Base-by-base conservation (phyloP, 495 filamentous ascomycete species). In the Penicillium roqueforti region DNA sequence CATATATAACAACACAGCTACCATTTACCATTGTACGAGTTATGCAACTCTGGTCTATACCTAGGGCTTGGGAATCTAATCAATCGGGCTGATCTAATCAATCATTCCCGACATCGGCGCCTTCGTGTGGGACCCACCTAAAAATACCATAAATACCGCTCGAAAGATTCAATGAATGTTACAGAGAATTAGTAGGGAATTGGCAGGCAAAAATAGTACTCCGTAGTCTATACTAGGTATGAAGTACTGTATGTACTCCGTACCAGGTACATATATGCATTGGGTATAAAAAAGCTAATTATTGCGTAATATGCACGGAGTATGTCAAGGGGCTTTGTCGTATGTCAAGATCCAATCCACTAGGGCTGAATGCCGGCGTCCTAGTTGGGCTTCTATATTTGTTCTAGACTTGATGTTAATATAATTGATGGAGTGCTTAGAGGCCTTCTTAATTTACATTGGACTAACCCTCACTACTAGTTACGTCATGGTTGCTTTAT, bases 31-130 rank as follows among this genome's bases (percentile, higher is more conserved):
- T 13, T 31, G 28, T 43, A 14, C 3, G n/a, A 25, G 18, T 44
- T 44, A 26, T 29, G n/a, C 31, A 32, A 36, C 25, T 1, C 9
- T 28, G 7, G 6, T 9, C n/a, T n/a, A n/a, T n/a, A n/a, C n/a
- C n/a, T n/a, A n/a, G n/a, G 1, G 10, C 9, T 28, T 18, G n/a
- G n/a, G 25, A 16, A 52, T 52, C 50, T 52, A 52, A 52, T 52
- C 50, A 52, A 52, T 44, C 50, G 47, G 47, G 36, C 34, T 50
- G 20, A 52, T 52, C 50, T 52, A 52, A 52, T 52, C 50, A 52
- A 52, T 52, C 50, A 40, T 39, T 28, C 22, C 49, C 49, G 49
- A 52, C 20, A 52, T 52, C 49, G 49, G 49, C 37, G 3, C 13
- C 32, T 36, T 36, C n/a, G 31, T n/a, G 11, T 23, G 7, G 38